These are phyloP conservation scores for Penicillium tannophilum DNA, from an alignment of 495 filamentous ascomycete genomes.

Conservation along the genomic window DNA sequence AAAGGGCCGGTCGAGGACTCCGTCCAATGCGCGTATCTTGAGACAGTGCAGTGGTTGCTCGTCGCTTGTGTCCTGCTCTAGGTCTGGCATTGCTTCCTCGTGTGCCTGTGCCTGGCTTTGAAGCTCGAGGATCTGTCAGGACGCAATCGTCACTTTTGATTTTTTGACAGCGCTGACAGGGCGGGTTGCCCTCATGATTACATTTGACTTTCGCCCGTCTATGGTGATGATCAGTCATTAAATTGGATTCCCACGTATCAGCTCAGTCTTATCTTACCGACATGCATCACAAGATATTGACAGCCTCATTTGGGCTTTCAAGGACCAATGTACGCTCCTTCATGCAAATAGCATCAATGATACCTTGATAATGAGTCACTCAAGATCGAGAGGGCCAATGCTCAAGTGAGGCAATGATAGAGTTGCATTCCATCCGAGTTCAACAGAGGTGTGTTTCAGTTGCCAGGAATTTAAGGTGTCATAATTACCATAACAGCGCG, in stretches of 20 bases:
- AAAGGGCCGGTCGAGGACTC: not conserved
- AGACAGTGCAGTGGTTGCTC: constrained; percentile 11
- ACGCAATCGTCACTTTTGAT: constrained; percentile 27
- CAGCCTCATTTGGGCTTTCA: constrained; percentile 34
- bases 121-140: constrained; percentile 37
- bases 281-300: constrained; percentile 48
- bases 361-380: not conserved
- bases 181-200: constrained; percentile 41
- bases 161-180: constrained; percentile 41
- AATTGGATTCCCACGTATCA: not conserved
- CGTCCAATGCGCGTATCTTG: not conserved
- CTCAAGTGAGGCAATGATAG: not conserved
- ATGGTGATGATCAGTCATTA: not conserved
- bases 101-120: constrained; percentile 9
- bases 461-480: constrained; percentile 21
- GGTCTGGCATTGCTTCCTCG: constrained; percentile 4
- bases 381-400: not conserved
- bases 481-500: not conserved
- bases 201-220: constrained; percentile 50
- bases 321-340: not conserved
- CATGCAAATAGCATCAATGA: not conserved
- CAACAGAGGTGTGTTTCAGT: not conserved
- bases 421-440: not conserved
- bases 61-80: constrained; percentile 18
- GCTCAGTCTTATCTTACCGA: constrained; percentile 28